Base-by-base conservation (phyloP, 192 early-diverging fungal genomes). In the Mortierella alpina region DNA sequence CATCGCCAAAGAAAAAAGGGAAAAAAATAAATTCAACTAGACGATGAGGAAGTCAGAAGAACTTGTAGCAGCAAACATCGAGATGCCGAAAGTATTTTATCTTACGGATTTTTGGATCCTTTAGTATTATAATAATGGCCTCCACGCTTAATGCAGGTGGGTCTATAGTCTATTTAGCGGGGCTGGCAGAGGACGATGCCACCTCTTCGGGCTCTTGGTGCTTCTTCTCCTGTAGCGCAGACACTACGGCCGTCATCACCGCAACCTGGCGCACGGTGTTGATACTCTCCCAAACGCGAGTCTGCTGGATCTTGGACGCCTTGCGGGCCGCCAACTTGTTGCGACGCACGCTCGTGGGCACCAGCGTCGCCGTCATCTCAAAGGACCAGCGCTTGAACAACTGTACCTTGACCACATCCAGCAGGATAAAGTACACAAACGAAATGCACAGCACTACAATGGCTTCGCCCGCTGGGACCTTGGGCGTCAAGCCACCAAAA, bases 391-490 rank as follows among this genome's bases (percentile, higher is more conserved):
- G 65, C 59, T 88, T 87, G 89, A 95, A 91, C 18, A 93, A 75
- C 75, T 86, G 82, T 31, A 95, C 94, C 86, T 96, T 96, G 85
- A 96, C 89, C 5, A 90, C 82, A 70, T 96, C 95, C 23, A 96
- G 85, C 53, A 95, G 23, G 70, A 94, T 85, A 82, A 94, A 93
- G 81, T 90, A 91, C 1, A 90, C 79, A 63, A 92, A 83, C 13
- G 94, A 96, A 52, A 95, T 70, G 56, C 72, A 87, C 50, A 95
- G 73, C 54, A 95, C 87, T 49, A 82, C 83, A 18, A 91, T 73
- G 6, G 89, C 91, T 92, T 93, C 91, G 58, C 85, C 92, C 57
- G 90, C 90, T 18, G 84, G 75, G 15, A 82, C 84, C 67, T 85
- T 87, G 46, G 85, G 72, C 39, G 83, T 84, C 52, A 86, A 83